Evolutionary conservation across 2,329 filamentous ascomycete species (phyloP).

Genomic region (Lasiodiplodia sp.): DNA sequence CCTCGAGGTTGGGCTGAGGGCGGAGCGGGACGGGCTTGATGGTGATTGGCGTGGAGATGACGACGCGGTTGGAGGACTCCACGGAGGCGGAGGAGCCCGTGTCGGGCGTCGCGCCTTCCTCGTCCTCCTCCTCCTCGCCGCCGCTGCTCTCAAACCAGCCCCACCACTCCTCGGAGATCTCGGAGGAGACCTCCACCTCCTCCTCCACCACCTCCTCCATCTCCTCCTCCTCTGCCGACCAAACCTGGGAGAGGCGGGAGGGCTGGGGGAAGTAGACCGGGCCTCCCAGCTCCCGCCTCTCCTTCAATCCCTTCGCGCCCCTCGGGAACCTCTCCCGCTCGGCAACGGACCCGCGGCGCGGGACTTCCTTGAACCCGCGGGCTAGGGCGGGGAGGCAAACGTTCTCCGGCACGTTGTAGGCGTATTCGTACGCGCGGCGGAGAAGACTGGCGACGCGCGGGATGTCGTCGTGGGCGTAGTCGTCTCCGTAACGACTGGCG

Average conservation of each 20-base stretch:
- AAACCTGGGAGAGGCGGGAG: neutral
- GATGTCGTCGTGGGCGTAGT: conserved; percentile 23
- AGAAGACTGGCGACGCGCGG: conserved; percentile 15
- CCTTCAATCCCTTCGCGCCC: conserved; percentile 6
- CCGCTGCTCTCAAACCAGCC: neutral
- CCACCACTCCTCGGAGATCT: conserved; percentile 5
- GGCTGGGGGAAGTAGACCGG: neutral
- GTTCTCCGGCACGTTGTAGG: neutral
- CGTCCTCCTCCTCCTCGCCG: neutral
- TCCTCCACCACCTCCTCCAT: neutral
- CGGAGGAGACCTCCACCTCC: neutral
- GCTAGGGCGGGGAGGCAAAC: neutral
- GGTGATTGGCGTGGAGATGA: neutral
- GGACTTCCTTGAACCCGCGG: neutral
- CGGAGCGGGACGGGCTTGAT: neutral
- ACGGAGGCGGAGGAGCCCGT: neutral
- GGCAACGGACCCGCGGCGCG: neutral
- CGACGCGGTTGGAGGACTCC: neutral
- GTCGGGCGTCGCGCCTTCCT: neutral
- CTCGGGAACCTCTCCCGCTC: neutral
- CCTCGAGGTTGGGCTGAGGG: neutral
- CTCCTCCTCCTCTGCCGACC: neutral
- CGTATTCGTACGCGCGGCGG: neutral
- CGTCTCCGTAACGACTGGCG: neutral
- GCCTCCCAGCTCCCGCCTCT: neutral